Conservation (phyloP, 176 grass and related monocot genomes). For the Bolboschoenus planiculmis region DNA sequence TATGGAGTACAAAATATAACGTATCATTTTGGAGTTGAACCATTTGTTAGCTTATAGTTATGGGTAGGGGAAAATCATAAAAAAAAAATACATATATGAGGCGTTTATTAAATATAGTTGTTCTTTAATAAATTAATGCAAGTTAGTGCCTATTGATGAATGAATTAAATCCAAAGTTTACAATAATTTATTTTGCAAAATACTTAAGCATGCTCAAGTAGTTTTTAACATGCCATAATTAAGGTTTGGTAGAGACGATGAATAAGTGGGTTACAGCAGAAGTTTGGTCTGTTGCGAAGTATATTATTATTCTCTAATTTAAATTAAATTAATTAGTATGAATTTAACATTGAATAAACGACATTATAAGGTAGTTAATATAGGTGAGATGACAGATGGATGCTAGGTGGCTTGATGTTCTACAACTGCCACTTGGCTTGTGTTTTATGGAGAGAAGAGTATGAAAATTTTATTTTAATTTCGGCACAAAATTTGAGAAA, state of each 20-base stretch:
- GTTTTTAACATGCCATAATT: background rate
- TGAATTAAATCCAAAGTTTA: background rate
- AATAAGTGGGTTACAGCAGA: background rate
- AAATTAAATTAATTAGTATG: background rate
- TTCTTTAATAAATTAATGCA: too few relatives aligned
- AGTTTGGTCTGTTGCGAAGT: background rate
- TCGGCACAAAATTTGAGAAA: background rate
- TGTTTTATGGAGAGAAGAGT: background rate
- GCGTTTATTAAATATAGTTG: too few relatives aligned
- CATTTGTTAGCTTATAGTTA: too few relatives aligned
- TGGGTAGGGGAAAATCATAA: too few relatives aligned
- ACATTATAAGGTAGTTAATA: constrained; percentile 25
- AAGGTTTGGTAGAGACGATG: background rate
- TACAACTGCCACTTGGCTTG: constrained; percentile 9
- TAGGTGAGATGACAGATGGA: constrained; percentile 24
- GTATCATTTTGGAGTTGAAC: background rate
- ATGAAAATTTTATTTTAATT: background rate
- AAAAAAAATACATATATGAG: too few relatives aligned
- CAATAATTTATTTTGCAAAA: background rate
- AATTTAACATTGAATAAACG: constrained; percentile 4
- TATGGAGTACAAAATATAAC: background rate
- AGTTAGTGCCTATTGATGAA: background rate
- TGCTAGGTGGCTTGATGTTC: constrained; percentile 17
- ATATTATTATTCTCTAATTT: background rate
- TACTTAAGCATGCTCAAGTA: background rate